phyloP scores from a whole-genome alignment of 1,284 basidiomycete genomes.

The Coniferiporia sulphurascens region DNA sequence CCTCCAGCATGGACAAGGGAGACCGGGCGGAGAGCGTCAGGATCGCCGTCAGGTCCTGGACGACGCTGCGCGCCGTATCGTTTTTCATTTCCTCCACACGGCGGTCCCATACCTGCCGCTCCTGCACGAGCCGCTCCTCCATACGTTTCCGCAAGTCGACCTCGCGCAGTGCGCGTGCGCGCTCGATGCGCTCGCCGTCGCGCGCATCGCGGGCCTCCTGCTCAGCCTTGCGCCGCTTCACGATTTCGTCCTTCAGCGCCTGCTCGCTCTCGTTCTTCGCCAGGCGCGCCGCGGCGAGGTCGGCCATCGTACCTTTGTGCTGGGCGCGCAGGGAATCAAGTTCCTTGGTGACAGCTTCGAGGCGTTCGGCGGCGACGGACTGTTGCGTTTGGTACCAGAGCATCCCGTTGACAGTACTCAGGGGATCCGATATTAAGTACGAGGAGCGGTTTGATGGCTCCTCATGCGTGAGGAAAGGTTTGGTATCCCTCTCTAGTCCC shows the following conservation, averaged over 20 bases:
- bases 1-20: slow-evolving; percentile 6
- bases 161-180: slow-evolving; percentile 3
- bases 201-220: background rate
- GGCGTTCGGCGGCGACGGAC: background rate
- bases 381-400: background rate
- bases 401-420: background rate
- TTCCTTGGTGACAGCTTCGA: slow-evolving; percentile 9
- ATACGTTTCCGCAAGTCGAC: slow-evolving; percentile 5
- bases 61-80: slow-evolving; percentile 5
- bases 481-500: background rate
- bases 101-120: slow-evolving; percentile 6
- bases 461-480: background rate
- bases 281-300: background rate
- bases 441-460: background rate
- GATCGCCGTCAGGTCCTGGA: slow-evolving; percentile 8
- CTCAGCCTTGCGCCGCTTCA: background rate
- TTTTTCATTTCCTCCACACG: slow-evolving; percentile 1
- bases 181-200: background rate
- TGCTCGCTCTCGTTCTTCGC: background rate
- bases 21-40: slow-evolving; percentile 1
- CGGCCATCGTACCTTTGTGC: slow-evolving; percentile 2
- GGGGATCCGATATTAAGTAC: background rate
- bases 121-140: slow-evolving; percentile 13
- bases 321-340: background rate
- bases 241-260: background rate